These are phyloP conservation scores for Trichoderma semiorbis DNA, from an alignment of 2,329 filamentous ascomycete species.

Conservation along the genomic window DNA sequence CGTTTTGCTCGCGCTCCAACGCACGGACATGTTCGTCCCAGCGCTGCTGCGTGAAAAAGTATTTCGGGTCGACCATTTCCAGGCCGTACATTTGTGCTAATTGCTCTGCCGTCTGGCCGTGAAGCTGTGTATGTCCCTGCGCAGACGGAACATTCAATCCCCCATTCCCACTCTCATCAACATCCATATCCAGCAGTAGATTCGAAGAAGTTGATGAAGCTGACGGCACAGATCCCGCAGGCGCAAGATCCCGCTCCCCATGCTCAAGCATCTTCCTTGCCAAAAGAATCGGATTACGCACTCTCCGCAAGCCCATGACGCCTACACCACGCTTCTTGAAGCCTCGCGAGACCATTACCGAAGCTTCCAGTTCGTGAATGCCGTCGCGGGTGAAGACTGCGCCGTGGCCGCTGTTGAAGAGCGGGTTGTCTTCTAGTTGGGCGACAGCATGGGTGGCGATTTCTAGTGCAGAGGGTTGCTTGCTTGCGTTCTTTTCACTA, in stretches of 20 bases:
- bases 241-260: slow-evolving; percentile 58
- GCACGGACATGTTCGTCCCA: slow-evolving; percentile 76
- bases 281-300: slow-evolving; percentile 77
- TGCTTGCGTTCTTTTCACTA: too few relatives aligned
- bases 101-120: slow-evolving; percentile 64
- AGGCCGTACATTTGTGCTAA: slow-evolving; percentile 67
- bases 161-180: slow-evolving; percentile 21
- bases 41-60: slow-evolving; percentile 74
- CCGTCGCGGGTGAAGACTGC: slow-evolving; percentile 84
- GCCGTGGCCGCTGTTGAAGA: slow-evolving; percentile 82
- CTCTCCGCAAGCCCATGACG: slow-evolving; percentile 66
- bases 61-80: slow-evolving; percentile 63
- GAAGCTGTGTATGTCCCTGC: slow-evolving; percentile 67
- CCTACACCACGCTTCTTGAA: slow-evolving; percentile 73
- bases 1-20: slow-evolving; percentile 45
- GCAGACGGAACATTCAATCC: slow-evolving; percentile 49
- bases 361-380: slow-evolving; percentile 80
- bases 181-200: neutral
- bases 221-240: slow-evolving; percentile 23
- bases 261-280: slow-evolving; percentile 67
- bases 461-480: slow-evolving; percentile 61
- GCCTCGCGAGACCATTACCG: slow-evolving; percentile 76
- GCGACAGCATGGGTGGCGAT: slow-evolving; percentile 71
- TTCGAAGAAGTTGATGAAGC: neutral
- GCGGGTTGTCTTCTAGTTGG: slow-evolving; percentile 71